Percentiles rank a stretch among this genome's conserved stretches.
phyloP scores from a whole-genome alignment of 768 basidiomycete genomes.

The Rubroboletus satanas region DNA sequence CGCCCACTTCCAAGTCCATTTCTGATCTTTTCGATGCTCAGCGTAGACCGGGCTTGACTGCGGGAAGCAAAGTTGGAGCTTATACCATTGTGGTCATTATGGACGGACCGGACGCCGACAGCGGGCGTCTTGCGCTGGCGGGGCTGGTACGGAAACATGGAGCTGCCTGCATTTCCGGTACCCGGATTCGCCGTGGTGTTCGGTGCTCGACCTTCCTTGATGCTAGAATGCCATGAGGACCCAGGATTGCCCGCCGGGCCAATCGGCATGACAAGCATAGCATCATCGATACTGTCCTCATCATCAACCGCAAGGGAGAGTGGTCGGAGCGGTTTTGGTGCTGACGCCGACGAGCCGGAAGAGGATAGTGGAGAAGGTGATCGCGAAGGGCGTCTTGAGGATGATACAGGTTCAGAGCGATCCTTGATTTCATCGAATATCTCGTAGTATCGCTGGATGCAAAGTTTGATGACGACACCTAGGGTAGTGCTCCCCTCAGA shows the following conservation, averaged over 20 bases:
- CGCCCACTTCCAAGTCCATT: slow-evolving; percentile 34
- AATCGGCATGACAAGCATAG: slow-evolving; percentile 69
- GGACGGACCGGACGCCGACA: slow-evolving; percentile 32
- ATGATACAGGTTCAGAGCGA: slow-evolving; percentile 55
- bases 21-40: slow-evolving; percentile 55
- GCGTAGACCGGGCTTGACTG: slow-evolving; percentile 50
- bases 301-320: slow-evolving; percentile 42
- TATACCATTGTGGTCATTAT: slow-evolving; percentile 29
- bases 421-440: slow-evolving; percentile 81
- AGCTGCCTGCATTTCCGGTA: slow-evolving; percentile 6
- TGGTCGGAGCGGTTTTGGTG: slow-evolving; percentile 20
- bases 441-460: slow-evolving; percentile 81
- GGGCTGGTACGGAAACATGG: slow-evolving; percentile 33
- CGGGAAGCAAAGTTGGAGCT: slow-evolving; percentile 32
- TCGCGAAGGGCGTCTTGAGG: slow-evolving; percentile 20
- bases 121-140: slow-evolving; percentile 39
- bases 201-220: slow-evolving; percentile 11
- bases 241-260: slow-evolving; percentile 37
- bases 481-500: slow-evolving; percentile 58
- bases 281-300: slow-evolving; percentile 74
- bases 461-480: slow-evolving; percentile 67
- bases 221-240: slow-evolving; percentile 1
- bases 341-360: slow-evolving; percentile 20
- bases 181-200: slow-evolving; percentile 27
- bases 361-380: slow-evolving; percentile 29